Percentiles rank a stretch among this genome's conserved stretches.
phyloP scores from a whole-genome alignment of 1,284 basidiomycete species.

The Cerrena zonata region DNA sequence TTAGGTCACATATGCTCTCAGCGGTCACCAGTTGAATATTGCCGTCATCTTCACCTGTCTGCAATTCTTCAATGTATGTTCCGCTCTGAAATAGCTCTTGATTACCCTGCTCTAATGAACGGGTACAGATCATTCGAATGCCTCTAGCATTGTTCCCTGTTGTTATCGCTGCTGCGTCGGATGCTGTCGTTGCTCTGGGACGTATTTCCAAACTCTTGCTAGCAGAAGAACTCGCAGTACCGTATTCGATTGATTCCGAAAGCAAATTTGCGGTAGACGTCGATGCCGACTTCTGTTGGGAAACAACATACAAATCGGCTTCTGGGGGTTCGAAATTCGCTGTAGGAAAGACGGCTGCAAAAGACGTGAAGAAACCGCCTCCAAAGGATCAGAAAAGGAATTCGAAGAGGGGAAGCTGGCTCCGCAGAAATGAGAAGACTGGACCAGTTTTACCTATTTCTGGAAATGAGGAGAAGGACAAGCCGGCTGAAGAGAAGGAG shows the following conservation, averaged over 20 bases:
- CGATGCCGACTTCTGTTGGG: constrained; percentile 69
- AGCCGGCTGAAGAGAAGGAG: constrained; percentile 19
- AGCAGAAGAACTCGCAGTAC: constrained; percentile 58
- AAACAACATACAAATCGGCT: constrained; percentile 38
- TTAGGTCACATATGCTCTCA: constrained; percentile 65
- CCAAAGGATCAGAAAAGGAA: constrained; percentile 11
- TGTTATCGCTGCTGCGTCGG: constrained; percentile 44
- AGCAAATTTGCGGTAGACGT: constrained; percentile 47
- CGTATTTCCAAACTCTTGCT: constrained; percentile 57
- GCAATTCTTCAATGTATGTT: constrained; percentile 63
- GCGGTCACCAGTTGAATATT: constrained; percentile 59
- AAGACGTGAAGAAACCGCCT: constrained; percentile 8
- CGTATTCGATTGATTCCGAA: constrained; percentile 42
- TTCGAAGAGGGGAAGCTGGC: constrained; percentile 13
- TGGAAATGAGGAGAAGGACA: constrained; percentile 6
- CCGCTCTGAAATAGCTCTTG: background rate
- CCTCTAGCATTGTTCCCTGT: constrained; percentile 51
- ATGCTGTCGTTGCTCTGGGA: constrained; percentile 57
- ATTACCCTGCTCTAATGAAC: too few species aligned
- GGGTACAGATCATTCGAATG: constrained; percentile 45
- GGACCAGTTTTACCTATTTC: constrained; percentile 20
- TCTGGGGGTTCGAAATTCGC: constrained; percentile 18
- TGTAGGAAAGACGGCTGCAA: background rate
- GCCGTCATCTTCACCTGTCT: constrained; percentile 71
- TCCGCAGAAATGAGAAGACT: constrained; percentile 15